Evolutionary conservation across 108 stramenopile species (phyloP).

Genomic region (Seminavis robusta): DNA sequence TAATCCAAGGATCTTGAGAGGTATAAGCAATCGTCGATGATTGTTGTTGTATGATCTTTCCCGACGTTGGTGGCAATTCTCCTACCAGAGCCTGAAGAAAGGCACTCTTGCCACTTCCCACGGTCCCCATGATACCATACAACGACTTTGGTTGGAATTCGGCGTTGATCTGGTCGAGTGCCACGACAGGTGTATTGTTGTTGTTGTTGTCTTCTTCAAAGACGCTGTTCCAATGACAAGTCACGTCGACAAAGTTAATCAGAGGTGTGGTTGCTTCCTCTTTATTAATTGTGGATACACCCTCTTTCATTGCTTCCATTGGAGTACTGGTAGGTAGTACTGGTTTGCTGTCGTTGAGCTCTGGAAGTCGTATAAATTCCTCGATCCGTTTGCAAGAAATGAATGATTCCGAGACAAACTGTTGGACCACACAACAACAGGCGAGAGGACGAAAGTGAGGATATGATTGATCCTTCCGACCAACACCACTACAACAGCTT

Average conservation of each 20-base stretch:
- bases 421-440: background rate
- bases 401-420: constrained; percentile 64
- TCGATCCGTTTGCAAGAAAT: constrained; percentile 63
- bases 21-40: constrained; percentile 68
- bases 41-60: constrained; percentile 27
- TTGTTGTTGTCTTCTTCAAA: background rate
- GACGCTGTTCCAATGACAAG: background rate
- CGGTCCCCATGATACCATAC: constrained; percentile 54
- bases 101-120: constrained; percentile 60
- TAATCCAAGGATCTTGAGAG: constrained; percentile 86
- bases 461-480: too few species aligned
- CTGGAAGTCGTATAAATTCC: constrained; percentile 60
- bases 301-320: too few species aligned
- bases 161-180: background rate
- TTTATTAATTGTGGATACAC: too few species aligned
- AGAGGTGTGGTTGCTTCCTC: too few species aligned
- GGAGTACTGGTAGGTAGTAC: background rate
- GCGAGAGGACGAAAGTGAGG: too few species aligned
- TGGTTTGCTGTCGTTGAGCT: constrained; percentile 5
- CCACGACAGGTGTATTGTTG: background rate
- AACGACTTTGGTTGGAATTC: constrained; percentile 37
- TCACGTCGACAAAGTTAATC: background rate
- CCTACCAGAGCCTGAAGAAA: constrained; percentile 55
- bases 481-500: background rate
- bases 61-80: constrained; percentile 49